Evolutionary conservation across 768 basidiomycete species (phyloP).

Genomic region (Naganishia vishniacii): DNA sequence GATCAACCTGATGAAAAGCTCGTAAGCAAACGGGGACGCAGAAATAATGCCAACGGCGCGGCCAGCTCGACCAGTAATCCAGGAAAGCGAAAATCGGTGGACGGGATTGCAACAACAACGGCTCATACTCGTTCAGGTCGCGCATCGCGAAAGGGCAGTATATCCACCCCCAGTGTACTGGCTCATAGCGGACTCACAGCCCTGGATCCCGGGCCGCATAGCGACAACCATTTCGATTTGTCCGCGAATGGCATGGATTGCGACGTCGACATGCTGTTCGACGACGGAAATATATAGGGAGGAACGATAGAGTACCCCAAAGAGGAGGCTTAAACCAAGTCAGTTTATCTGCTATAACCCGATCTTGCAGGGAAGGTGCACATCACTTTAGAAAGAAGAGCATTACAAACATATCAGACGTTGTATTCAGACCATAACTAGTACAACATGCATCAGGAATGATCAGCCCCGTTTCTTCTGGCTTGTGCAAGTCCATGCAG

Average conservation of each 20-base stretch:
- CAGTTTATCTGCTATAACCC: too few species aligned
- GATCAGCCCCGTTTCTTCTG: too few species aligned
- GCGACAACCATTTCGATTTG: neutral
- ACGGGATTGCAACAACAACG: neutral
- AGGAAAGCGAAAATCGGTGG: neutral
- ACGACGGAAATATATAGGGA: neutral
- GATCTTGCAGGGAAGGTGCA: too few species aligned
- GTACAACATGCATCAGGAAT: too few species aligned
- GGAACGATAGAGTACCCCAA: too few species aligned
- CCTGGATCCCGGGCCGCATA: too few species aligned
- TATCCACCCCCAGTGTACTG: neutral
- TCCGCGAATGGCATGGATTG: neutral
- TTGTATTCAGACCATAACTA: too few species aligned
- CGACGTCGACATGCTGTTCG: constrained; percentile 14
- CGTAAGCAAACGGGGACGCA: neutral
- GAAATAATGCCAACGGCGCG: neutral
- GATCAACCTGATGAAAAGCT: neutral
- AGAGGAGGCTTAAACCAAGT: too few species aligned
- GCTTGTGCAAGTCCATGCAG: too few species aligned
- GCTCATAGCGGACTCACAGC: neutral
- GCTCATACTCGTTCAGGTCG: neutral
- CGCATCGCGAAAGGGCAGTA: neutral
- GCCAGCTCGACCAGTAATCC: neutral
- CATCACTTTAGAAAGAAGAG: too few species aligned
- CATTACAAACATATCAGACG: too few species aligned